Percentiles rank a stretch among this genome's conserved stretches.
phyloP scores from a whole-genome alignment of 345 rosid genomes.

The Populus simonii region DNA sequence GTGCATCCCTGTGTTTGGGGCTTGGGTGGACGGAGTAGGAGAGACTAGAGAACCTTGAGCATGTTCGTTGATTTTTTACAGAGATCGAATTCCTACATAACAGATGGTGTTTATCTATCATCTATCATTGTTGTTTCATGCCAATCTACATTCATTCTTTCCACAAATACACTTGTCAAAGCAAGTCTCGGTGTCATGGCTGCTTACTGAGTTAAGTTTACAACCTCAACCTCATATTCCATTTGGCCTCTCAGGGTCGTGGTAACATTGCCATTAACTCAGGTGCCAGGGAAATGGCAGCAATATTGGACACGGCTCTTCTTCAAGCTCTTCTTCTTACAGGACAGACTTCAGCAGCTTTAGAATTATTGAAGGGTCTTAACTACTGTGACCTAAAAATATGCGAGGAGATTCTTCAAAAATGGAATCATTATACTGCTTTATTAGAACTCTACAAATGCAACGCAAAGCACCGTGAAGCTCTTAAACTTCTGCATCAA shows the following conservation, averaged over 20 bases:
- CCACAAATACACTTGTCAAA: background rate
- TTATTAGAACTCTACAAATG: slow-evolving; percentile 75
- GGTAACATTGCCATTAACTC: slow-evolving; percentile 64
- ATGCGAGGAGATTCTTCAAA: slow-evolving; percentile 84
- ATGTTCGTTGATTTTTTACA: background rate
- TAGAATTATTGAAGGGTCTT: slow-evolving; percentile 72
- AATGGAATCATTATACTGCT: slow-evolving; percentile 57
- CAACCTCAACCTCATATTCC: background rate
- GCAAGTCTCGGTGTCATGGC: background rate
- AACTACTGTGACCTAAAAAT: slow-evolving; percentile 86
- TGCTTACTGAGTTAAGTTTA: background rate
- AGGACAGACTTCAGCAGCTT: slow-evolving; percentile 76
- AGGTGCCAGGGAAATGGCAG: slow-evolving; percentile 93
- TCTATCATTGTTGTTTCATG: background rate
- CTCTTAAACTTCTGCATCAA: slow-evolving; percentile 76
- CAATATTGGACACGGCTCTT: slow-evolving; percentile 83
- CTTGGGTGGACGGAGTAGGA: background rate
- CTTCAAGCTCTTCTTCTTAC: slow-evolving; percentile 95
- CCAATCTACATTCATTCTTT: background rate
- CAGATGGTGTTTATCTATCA: background rate
- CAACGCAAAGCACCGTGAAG: slow-evolving; percentile 89
- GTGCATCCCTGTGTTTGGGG: background rate
- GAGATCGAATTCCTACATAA: background rate
- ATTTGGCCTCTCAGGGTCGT: slow-evolving; percentile 56
- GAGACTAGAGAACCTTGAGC: background rate